These are phyloP conservation scores for Paramecium bursaria DNA, from an alignment of 73 alveolate species.

Conservation along the genomic window DNA sequence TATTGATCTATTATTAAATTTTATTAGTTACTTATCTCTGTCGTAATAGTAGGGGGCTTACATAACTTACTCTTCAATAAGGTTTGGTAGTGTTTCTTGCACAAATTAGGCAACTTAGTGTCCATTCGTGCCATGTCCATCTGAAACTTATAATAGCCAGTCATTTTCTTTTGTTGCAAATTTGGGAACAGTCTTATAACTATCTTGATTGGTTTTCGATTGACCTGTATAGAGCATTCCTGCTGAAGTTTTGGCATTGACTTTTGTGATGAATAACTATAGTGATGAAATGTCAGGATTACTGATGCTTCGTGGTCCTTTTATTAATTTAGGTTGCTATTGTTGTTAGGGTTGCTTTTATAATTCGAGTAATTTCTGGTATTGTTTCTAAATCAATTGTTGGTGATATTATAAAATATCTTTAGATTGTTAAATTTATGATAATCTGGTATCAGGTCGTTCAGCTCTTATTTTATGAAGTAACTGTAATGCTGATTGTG, in stretches of 20 bases:
- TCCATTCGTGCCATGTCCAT: constrained; percentile 73
- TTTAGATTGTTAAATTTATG: not conserved
- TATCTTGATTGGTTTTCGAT: constrained; percentile 65
- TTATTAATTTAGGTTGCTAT: not conserved
- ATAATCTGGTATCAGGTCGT: not conserved
- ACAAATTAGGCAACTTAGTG: constrained; percentile 61
- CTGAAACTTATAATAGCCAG: constrained; percentile 62
- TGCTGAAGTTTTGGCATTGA: constrained; percentile 15
- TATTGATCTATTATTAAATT: constrained; percentile 7
- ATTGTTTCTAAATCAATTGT: constrained; percentile 7
- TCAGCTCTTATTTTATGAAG: not conserved
- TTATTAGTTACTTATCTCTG: constrained; percentile 39
- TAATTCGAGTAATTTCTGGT: constrained; percentile 41
- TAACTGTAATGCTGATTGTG: constrained; percentile 3
- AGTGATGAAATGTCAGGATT: constrained; percentile 52
- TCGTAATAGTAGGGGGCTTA: constrained; percentile 12
- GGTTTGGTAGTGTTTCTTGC: constrained; percentile 42
- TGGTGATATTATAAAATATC: constrained; percentile 30
- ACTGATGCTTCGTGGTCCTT: constrained; percentile 53
- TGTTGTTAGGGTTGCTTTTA: not conserved
- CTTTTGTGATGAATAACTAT: not conserved
- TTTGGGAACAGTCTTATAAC: constrained; percentile 34
- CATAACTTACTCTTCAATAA: constrained; percentile 15
- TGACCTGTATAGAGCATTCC: constrained; percentile 61
- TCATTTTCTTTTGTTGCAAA: constrained; percentile 59